Base-by-base conservation (phyloP, 164 flowering plant species). In the Magnolia kwangsiensis region DNA sequence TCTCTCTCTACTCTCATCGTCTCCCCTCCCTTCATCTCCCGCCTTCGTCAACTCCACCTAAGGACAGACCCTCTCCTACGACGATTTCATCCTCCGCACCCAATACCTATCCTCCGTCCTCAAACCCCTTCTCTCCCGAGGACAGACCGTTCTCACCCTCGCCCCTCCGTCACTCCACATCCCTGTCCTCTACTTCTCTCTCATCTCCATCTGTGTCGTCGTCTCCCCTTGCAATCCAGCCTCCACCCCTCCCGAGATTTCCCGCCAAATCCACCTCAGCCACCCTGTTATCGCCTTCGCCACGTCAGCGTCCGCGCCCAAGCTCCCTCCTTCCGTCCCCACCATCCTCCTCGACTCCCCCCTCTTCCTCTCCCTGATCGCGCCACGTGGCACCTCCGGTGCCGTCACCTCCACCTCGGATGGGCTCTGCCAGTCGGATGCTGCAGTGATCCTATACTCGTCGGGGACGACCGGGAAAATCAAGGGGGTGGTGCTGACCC, bases 391-490 rank as follows among this genome's bases (percentile, higher is more conserved):
- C 7, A 3, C 7, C 29, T 23, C 14, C 69, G 51, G 29, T 27
- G 29, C 29, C 29, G 29, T 27, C 29, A 27, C 1, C 29, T 27
- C 29, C 29, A 2, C 49, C 51, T 20, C 29, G n/a, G 18, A 24
- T 1, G 64, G 29, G 29, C 29, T 89, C n/a, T 51, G 27, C 0
- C 96, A 87, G 71, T 80, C 84, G 10, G 94, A 90, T 64, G 45
- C 80, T 31, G 90, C 96, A 9, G 86, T 86, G 61, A 86, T 90
- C 23, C 72, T 92, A 20, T 92, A 84, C 80, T 92, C 96, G 21
- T 90, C 96, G 4, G 96, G 94, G 7, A 92, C 96, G 13, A 92
- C 96, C 0, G 94, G 96, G 63, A 63, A 19, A 20, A 81, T 85
- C 67, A 92, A 92, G 75, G 97, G 93, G 3, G 95, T 90, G 71